phyloP scores from a whole-genome alignment of 176 grass and related monocot species.

The Thinopyrum elongatum region DNA sequence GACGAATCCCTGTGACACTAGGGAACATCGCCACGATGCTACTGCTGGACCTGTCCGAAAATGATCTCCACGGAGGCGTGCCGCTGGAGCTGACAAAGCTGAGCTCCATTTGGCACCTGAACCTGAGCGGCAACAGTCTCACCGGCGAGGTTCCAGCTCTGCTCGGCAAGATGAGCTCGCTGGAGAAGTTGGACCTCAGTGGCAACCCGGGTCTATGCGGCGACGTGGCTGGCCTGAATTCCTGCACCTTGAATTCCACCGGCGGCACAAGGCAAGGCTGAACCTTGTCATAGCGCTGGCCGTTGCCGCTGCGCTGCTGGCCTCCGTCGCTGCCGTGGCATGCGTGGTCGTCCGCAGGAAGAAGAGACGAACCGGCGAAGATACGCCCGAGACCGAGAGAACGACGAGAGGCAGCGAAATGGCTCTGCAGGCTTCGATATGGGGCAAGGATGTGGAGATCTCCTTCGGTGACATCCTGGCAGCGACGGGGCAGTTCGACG shows the following conservation, averaged over 20 bases:
- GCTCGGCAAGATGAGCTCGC: neutral
- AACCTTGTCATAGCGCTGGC: conserved; percentile 25
- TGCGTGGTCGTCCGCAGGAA: conserved; percentile 5
- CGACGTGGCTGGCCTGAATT: conserved; percentile 41
- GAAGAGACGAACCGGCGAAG: neutral
- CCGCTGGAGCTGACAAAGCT: conserved; percentile 49
- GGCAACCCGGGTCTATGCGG: conserved; percentile 49
- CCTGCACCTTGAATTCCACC: conserved; percentile 28
- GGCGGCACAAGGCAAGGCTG: conserved; percentile 26
- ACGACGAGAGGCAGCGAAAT: neutral
- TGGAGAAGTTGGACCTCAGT: neutral
- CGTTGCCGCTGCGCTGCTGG: conserved; percentile 23
- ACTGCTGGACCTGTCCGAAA: conserved; percentile 56
- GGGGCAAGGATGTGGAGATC: conserved; percentile 63
- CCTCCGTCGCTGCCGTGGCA: neutral
- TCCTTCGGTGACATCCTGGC: conserved; percentile 73
- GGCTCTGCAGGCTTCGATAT: conserved; percentile 38
- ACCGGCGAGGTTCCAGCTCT: neutral
- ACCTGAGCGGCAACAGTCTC: conserved; percentile 62
- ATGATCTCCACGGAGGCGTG: conserved; percentile 42
- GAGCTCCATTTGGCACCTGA: conserved; percentile 40
- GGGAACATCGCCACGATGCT: conserved; percentile 21
- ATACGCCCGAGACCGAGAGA: neutral
- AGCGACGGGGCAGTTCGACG: conserved; percentile 75
- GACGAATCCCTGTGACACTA: conserved; percentile 47